Conservation (phyloP, 1,139 yeast species). For the Wickerhamomyces sp. region DNA sequence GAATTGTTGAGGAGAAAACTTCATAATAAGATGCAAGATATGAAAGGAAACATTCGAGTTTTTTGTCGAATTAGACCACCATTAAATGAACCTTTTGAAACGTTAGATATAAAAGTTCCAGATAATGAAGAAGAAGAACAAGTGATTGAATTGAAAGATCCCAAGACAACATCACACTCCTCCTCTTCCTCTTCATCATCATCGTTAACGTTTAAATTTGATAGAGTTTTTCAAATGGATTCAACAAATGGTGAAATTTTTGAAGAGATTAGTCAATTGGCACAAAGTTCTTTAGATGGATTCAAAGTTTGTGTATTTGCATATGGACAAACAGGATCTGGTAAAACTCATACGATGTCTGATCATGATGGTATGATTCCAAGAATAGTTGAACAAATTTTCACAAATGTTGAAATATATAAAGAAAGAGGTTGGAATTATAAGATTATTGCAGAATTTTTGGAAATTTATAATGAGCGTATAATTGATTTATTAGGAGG, state of each 20-base stretch:
- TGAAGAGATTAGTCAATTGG: slow-evolving; percentile 79
- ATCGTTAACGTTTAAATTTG: slow-evolving; percentile 56
- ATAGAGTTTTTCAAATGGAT: slow-evolving; percentile 61
- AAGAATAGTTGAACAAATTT: slow-evolving; percentile 67
- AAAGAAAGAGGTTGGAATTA: slow-evolving; percentile 61
- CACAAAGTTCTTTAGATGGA: slow-evolving; percentile 89
- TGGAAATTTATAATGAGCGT: slow-evolving; percentile 85
- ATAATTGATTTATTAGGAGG: slow-evolving; percentile 59
- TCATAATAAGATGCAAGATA: slow-evolving; percentile 75
- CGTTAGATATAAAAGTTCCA: slow-evolving; percentile 43
- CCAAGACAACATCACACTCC: slow-evolving; percentile 8
- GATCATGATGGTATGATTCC: slow-evolving; percentile 78
- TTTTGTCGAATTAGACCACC: slow-evolving; percentile 81
- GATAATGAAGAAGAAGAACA: slow-evolving; percentile 52
- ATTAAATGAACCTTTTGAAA: slow-evolving; percentile 27
- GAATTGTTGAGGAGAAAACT: slow-evolving; percentile 56
- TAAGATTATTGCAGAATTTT: slow-evolving; percentile 64
- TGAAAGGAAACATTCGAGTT: slow-evolving; percentile 90
- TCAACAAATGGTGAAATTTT: slow-evolving; percentile 61
- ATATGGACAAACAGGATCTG: slow-evolving; percentile 97
- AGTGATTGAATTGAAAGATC: slow-evolving; percentile 33
- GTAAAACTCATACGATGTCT: slow-evolving; percentile 92
- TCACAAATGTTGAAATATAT: slow-evolving; percentile 48
- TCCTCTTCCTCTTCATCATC: slow-evolving; percentile 3
- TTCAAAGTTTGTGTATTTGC: slow-evolving; percentile 92